Evolutionary conservation across 805 yeast species (phyloP).

Genomic region (Millerago galiae): DNA sequence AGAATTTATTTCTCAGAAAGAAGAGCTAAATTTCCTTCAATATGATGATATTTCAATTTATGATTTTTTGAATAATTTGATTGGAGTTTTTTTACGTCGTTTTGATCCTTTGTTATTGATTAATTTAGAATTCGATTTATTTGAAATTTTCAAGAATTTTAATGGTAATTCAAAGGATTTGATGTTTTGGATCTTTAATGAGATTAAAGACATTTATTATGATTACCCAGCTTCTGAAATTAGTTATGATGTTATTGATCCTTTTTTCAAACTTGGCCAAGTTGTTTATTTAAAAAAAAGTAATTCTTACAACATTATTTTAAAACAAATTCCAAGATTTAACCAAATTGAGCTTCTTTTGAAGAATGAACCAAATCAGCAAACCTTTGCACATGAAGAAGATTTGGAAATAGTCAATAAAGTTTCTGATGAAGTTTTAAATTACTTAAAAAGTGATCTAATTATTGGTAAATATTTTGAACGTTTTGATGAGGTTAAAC

Average conservation of each 20-base stretch:
- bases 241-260: slow-evolving; percentile 4
- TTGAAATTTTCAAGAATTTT: neutral
- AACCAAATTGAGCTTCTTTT: neutral
- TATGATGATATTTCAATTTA: neutral
- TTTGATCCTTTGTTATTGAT: no score
- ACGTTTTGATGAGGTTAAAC: neutral
- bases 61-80: no score
- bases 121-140: neutral
- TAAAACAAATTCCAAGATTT: neutral
- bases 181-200: neutral
- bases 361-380: slow-evolving; percentile 1
- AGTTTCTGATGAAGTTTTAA: neutral
- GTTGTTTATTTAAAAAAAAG: slow-evolving; percentile 1
- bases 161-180: neutral
- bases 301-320: slow-evolving; percentile 4
- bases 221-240: slow-evolving; percentile 4
- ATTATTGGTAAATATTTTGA: slow-evolving; percentile 5
- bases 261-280: slow-evolving; percentile 7
- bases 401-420: neutral
- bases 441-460: slow-evolving; percentile 1
- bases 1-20: neutral
- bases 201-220: neutral
- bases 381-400: neutral
- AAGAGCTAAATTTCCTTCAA: neutral
- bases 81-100: no score